Conservation (phyloP, 345 rosid species). For the Toxicodendron radicans region DNA sequence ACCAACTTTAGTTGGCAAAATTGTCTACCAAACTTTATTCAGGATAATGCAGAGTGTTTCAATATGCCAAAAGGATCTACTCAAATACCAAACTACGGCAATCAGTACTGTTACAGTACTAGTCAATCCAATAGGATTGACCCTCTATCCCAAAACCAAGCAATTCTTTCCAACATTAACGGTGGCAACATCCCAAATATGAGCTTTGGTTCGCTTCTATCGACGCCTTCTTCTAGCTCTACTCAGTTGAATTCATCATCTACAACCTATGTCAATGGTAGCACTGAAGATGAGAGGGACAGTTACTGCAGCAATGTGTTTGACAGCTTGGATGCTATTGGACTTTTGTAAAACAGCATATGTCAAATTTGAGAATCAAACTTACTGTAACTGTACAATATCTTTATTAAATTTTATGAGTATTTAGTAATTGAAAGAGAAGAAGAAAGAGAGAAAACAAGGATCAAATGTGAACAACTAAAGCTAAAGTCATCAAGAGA, state of each 20-base stretch:
- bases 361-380: neutral
- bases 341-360: constrained; percentile 29
- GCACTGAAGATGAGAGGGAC: constrained; percentile 66
- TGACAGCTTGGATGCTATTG: constrained; percentile 41
- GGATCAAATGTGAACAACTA: neutral
- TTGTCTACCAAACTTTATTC: constrained; percentile 21
- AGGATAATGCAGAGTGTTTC: constrained; percentile 1
- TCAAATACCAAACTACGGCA: constrained; percentile 2
- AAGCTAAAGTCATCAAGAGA: neutral
- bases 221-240: constrained; percentile 53
- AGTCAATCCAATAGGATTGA: neutral
- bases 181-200: constrained; percentile 21
- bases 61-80: neutral
- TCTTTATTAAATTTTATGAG: neutral
- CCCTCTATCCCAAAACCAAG: constrained; percentile 8
- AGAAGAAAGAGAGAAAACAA: neutral
- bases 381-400: neutral
- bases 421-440: neutral
- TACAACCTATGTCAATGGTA: constrained; percentile 39
- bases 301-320: constrained; percentile 43
- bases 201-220: constrained; percentile 39
- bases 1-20: constrained; percentile 15
- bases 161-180: constrained; percentile 3
- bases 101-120: constrained; percentile 13
- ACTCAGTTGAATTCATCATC: constrained; percentile 61